phyloP scores from a whole-genome alignment of 805 yeast species.

The Pichia ethanolica region DNA sequence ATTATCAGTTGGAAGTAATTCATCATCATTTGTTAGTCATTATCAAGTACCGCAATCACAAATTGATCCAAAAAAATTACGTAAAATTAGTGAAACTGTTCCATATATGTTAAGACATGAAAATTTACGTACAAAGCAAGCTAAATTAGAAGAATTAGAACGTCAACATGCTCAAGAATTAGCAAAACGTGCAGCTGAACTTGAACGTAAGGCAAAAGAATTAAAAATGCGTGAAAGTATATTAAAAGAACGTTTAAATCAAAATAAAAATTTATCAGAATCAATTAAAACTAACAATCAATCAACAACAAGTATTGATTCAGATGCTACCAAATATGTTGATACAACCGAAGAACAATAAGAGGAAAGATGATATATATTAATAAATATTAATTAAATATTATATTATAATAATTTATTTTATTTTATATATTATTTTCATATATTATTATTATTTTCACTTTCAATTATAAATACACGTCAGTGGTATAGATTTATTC shows the following conservation, averaged over 20 bases:
- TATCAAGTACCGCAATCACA: slow-evolving; percentile 18
- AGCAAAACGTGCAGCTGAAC: slow-evolving; percentile 63
- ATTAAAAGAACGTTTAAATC: slow-evolving; percentile 35
- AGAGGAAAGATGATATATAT: too few species aligned
- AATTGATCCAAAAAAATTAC: slow-evolving; percentile 50
- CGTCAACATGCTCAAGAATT: slow-evolving; percentile 69
- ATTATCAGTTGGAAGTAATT: slow-evolving; percentile 6
- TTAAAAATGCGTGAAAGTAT: slow-evolving; percentile 59
- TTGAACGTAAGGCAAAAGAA: slow-evolving; percentile 68
- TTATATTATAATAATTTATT: too few species aligned
- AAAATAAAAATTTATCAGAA: background rate
- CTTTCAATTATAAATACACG: too few species aligned
- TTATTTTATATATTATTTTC: too few species aligned
- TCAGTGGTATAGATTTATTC: too few species aligned
- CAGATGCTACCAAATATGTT: background rate
- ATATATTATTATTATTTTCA: too few species aligned
- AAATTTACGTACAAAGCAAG: slow-evolving; percentile 65
- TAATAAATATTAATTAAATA: too few species aligned
- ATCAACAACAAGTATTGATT: background rate
- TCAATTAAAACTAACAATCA: background rate
- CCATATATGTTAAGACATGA: slow-evolving; percentile 81
- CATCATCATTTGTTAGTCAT: slow-evolving; percentile 6
- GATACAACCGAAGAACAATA: background rate
- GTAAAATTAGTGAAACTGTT: slow-evolving; percentile 76
- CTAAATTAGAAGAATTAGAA: slow-evolving; percentile 71